phyloP scores from a whole-genome alignment of 352 stramenopile species.

The Phytophthora litchii region DNA sequence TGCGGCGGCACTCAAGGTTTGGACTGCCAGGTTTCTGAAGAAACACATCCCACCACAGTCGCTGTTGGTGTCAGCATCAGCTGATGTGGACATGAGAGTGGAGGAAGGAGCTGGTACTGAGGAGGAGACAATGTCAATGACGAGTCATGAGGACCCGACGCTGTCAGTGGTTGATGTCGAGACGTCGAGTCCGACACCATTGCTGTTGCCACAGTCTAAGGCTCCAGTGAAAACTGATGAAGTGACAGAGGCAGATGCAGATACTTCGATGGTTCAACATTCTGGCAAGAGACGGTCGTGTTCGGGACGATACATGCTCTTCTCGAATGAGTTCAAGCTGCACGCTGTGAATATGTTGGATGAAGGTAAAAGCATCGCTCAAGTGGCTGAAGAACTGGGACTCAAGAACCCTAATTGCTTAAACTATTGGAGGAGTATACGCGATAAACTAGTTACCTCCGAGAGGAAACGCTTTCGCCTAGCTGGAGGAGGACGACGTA shows the following conservation, averaged over 20 bases:
- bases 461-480: constrained; percentile 82
- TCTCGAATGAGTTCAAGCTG: constrained; percentile 85
- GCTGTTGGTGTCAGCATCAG: neutral
- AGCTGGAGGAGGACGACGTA: constrained; percentile 63
- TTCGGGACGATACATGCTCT: constrained; percentile 64
- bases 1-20: constrained; percentile 62
- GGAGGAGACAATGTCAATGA: constrained; percentile 1
- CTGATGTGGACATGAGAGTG: neutral
- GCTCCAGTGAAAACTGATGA: neutral
- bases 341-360: constrained; percentile 73
- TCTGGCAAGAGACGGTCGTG: constrained; percentile 52
- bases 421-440: constrained; percentile 80
- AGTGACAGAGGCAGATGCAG: neutral
- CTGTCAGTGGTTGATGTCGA: constrained; percentile 1
- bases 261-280: constrained; percentile 21
- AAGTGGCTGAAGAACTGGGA: constrained; percentile 67
- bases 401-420: constrained; percentile 77
- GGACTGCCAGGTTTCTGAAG: constrained; percentile 70
- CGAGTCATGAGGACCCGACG: constrained; percentile 10
- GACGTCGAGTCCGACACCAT: constrained; percentile 2
- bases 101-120: neutral
- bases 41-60: constrained; percentile 47
- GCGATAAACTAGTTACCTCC: constrained; percentile 68
- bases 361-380: constrained; percentile 62
- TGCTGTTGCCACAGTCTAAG: constrained; percentile 21